Base-by-base conservation (phyloP, 2,329 filamentous ascomycete species). In the Diaporthe helianthi region DNA sequence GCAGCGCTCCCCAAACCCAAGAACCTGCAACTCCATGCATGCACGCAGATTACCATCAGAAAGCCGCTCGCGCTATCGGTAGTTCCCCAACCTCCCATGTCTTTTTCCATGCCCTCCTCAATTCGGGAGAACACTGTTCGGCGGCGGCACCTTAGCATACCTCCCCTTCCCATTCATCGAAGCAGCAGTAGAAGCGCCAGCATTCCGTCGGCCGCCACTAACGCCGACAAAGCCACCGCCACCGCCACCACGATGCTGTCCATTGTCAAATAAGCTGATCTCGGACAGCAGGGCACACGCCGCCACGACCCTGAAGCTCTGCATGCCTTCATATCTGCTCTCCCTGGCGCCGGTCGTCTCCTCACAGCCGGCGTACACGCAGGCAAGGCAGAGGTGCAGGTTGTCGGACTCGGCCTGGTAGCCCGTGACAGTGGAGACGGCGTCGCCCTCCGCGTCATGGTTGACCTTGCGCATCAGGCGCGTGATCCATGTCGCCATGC, bases 401-500 rank as follows among this genome's bases (percentile, higher is more conserved):
- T 71, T 69, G 24, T 73, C 72, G 6, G 72, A 38, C 19, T 71
- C 44, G 13, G 65, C 65, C 55, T 68, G 52, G 60, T 70, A 72
- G 2, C 70, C 70, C 36, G 68, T 68, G 17, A 41, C n/a, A n/a
- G n/a, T 65, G 17, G 54, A 55, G 5, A 19, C 26, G 12, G 2
- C 26, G 1, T 31, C 44, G 29, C 24, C 38, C 3, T 38, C 53
- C 5, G 67, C n/a, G 12, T 47, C 49, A 26, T 41, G 69, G 5
- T 52, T 53, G 22, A 61, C 60, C 22, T 44, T 68, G 36, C 69
- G 77, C 65, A 83, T 80, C 53, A 81, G 73, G 7, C 76, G 76
- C 24, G 80, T 78, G 12, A 81, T 78, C 67, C 80, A 84, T 2
- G 78, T 75, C 17, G 82, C 78, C 52, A 85, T 80, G 10, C 81